phyloP scores from a whole-genome alignment of 305 asterid species.

The Fraxinus floribunda region DNA sequence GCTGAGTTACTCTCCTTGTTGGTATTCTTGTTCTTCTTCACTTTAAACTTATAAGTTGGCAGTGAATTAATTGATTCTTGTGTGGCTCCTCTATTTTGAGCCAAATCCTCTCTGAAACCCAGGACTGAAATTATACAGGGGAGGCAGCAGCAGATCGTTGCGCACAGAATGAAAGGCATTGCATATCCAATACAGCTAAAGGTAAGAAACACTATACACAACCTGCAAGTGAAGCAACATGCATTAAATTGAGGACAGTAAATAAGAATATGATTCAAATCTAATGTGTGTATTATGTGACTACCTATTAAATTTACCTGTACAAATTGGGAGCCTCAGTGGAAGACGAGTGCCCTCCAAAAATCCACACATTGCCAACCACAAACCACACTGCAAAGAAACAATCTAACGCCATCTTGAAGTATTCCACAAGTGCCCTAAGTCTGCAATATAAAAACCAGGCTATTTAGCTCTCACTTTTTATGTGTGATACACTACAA shows the following conservation, averaged over 20 bases:
- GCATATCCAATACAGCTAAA: constrained; percentile 97
- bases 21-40: constrained; percentile 38
- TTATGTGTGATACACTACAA: neutral
- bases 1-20: constrained; percentile 11
- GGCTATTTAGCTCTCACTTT: constrained; percentile 16
- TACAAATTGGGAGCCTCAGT: constrained; percentile 84
- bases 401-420: constrained; percentile 95
- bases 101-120: constrained; percentile 82
- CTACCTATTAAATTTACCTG: constrained; percentile 44
- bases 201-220: constrained; percentile 88
- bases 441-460: constrained; percentile 51
- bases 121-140: constrained; percentile 89
- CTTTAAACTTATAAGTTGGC: constrained; percentile 81
- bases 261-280: neutral
- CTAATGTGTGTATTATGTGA: neutral
- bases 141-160: constrained; percentile 97
- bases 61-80: constrained; percentile 84
- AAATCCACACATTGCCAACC: constrained; percentile 93
- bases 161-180: constrained; percentile 92
- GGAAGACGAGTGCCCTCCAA: constrained; percentile 89
- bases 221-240: constrained; percentile 44
- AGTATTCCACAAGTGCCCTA: constrained; percentile 63
- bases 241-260: constrained; percentile 10
- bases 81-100: constrained; percentile 87
- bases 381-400: constrained; percentile 99